These are phyloP conservation scores for Nicotiana paniculata DNA, from an alignment of 257 asterid species.

Conservation along the genomic window DNA sequence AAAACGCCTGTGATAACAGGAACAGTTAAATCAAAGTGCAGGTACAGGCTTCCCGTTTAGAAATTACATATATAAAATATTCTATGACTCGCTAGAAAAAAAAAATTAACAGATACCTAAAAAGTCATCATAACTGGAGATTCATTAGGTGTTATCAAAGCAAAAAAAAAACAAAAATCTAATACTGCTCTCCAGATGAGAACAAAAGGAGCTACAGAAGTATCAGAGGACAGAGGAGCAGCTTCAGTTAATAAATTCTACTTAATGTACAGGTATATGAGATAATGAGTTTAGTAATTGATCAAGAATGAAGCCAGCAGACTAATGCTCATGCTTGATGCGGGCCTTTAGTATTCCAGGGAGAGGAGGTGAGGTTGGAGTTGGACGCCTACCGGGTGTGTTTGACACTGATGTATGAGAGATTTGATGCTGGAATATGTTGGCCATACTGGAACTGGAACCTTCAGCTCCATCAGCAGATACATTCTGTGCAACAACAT, in stretches of 20 bases:
- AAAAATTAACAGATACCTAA: background rate
- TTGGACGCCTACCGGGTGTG: conserved; percentile 38
- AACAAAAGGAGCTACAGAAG: background rate
- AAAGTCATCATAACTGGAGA: background rate
- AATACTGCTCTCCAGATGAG: background rate
- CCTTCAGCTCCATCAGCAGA: conserved; percentile 56
- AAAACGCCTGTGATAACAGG: too few species aligned
- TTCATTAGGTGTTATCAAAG: background rate
- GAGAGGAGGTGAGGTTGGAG: conserved; percentile 63
- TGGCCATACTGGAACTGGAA: conserved; percentile 56
- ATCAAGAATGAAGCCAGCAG: background rate
- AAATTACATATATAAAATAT: too few species aligned
- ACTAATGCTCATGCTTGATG: conserved; percentile 65
- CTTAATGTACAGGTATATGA: conserved; percentile 44
- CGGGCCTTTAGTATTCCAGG: conserved; percentile 92
- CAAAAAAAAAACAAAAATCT: background rate
- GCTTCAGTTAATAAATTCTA: conserved; percentile 26
- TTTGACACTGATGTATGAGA: conserved; percentile 35
- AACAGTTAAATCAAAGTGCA: too few species aligned
- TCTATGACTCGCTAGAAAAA: background rate
- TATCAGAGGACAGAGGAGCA: background rate
- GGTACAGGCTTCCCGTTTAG: too few species aligned
- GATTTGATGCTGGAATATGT: conserved; percentile 36
- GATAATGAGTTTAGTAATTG: conserved; percentile 12
- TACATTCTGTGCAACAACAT: conserved; percentile 14